phyloP scores from a whole-genome alignment of 192 early-diverging fungal genomes.

The Backusella macrospora region DNA sequence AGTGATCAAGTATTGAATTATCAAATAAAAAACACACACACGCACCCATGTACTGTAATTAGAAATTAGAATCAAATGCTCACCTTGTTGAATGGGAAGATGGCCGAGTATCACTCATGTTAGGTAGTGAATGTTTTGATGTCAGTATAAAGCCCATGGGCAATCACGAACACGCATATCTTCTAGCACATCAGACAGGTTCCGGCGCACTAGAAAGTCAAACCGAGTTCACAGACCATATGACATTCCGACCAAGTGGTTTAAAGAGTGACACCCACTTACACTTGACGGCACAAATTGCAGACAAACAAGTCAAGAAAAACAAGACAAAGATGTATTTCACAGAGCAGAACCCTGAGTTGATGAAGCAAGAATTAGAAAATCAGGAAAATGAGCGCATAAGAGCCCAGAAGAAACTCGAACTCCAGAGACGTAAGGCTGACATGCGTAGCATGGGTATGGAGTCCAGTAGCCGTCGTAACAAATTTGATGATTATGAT shows the following conservation, averaged over 20 bases:
- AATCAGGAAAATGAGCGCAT: slow-evolving; percentile 62
- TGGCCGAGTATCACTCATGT: slow-evolving; percentile 67
- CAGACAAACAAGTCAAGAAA: slow-evolving; percentile 67
- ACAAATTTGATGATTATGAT: slow-evolving; percentile 51
- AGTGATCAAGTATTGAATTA: not conserved
- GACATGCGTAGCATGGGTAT: slow-evolving; percentile 31
- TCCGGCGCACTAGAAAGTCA: slow-evolving; percentile 70
- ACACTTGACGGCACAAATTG: slow-evolving; percentile 66
- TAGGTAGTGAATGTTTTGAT: slow-evolving; percentile 79
- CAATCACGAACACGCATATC: slow-evolving; percentile 60
- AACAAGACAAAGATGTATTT: slow-evolving; percentile 65
- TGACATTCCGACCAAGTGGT: slow-evolving; percentile 69
- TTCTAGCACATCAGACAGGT: slow-evolving; percentile 56
- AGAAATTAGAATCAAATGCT: slow-evolving; percentile 72
- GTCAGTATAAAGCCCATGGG: slow-evolving; percentile 53
- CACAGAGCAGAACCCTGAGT: slow-evolving; percentile 71
- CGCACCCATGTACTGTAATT: not conserved
- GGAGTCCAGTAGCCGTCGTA: slow-evolving; percentile 36
- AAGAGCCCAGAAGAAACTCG: slow-evolving; percentile 54
- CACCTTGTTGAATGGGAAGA: slow-evolving; percentile 81
- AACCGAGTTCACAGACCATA: slow-evolving; percentile 55
- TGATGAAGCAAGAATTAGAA: slow-evolving; percentile 61
- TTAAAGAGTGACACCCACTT: slow-evolving; percentile 62
- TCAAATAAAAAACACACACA: not conserved
- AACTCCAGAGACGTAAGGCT: slow-evolving; percentile 45